phyloP scores from a whole-genome alignment of 352 stramenopile genomes.

The Phytopythium montanum region DNA sequence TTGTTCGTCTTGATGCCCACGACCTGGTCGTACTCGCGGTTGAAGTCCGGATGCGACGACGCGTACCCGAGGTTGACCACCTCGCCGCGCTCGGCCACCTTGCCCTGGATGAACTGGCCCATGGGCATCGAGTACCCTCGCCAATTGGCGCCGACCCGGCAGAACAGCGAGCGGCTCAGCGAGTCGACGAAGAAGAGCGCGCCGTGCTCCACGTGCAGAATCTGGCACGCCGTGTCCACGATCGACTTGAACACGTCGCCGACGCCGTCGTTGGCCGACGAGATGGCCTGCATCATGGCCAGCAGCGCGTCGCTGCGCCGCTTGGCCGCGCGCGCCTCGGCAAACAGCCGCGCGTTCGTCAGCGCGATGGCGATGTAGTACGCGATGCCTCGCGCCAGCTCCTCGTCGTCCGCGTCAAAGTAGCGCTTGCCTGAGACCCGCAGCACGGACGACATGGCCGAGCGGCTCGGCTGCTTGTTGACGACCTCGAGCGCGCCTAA shows the following conservation, averaged over 20 bases:
- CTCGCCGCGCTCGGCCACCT: conserved; percentile 59
- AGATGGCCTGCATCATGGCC: conserved; percentile 53
- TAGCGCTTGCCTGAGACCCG: conserved; percentile 43
- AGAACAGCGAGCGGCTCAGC: conserved; percentile 62
- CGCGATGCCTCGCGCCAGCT: conserved; percentile 54
- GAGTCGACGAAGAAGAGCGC: conserved; percentile 80
- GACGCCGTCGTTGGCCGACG: conserved; percentile 43
- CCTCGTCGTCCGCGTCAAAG: conserved; percentile 71
- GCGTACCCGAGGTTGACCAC: conserved; percentile 49
- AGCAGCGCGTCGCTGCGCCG: conserved; percentile 65
- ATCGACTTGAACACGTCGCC: conserved; percentile 39
- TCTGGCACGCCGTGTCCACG: conserved; percentile 41
- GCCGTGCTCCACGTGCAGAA: conserved; percentile 55
- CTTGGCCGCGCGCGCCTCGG: conserved; percentile 47
- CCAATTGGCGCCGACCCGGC: conserved; percentile 57
- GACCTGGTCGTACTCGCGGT: conserved; percentile 56
- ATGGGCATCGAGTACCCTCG: conserved; percentile 69
- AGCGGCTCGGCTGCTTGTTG: conserved; percentile 32
- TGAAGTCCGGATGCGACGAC: conserved; percentile 57
- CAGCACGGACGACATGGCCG: conserved; percentile 5
- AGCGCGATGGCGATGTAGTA: conserved; percentile 66
- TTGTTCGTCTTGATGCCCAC: conserved; percentile 58
- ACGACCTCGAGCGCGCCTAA: conserved; percentile 66
- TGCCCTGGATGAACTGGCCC: conserved; percentile 62
- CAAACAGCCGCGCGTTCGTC: conserved; percentile 63